Base-by-base conservation (phyloP, 257 asterid species). In the Solanum clarkiae region DNA sequence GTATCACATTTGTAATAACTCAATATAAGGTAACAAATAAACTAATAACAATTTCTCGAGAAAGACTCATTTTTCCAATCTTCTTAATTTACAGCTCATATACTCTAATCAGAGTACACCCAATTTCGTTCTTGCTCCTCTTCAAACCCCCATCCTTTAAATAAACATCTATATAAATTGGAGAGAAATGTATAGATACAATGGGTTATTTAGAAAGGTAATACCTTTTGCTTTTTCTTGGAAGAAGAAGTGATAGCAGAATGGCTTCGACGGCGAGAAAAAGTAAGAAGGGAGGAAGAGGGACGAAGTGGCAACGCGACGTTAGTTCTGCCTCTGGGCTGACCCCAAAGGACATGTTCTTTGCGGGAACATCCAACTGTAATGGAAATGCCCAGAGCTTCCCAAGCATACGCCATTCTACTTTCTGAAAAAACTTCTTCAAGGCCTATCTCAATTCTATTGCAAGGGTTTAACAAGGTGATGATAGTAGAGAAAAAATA, bases 191-290 rank as follows among this genome's bases (percentile, higher is more conserved):
- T 15, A 32, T 80, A 42, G 18, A 74, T 26, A 74, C 75, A 2
- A 56, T 11, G 8, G 29, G 12, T 13, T 22, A 74, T 22, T 84
- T 12, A 7, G 15, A 36, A 85, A n/a, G 17, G 47, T 40, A 24
- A 26, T 86, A 90, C 95, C 92, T 92, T 91, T 88, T 75, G 89
- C 54, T 11, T 75, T 80, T 90, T 93, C 88, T 90, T 89, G 62
- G 97, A 82, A 51, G 97, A 82, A 51, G 92, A 29, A 59, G 84
- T 51, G 22, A 92, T 66, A 51, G 89, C 55, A 70, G 89, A 65
- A 80, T 82, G 80, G 80, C 84, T 86, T 17, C 95, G 95, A 88
- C 96, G 95, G 92, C 92, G 88, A 89, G 92, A 87, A 88, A 90
- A 92, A 65, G 88, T 84, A 85, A 93, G 89, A 66, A 85, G 69